phyloP scores from a whole-genome alignment of 2,329 filamentous ascomycete genomes.

The Botrytis elliptica region DNA sequence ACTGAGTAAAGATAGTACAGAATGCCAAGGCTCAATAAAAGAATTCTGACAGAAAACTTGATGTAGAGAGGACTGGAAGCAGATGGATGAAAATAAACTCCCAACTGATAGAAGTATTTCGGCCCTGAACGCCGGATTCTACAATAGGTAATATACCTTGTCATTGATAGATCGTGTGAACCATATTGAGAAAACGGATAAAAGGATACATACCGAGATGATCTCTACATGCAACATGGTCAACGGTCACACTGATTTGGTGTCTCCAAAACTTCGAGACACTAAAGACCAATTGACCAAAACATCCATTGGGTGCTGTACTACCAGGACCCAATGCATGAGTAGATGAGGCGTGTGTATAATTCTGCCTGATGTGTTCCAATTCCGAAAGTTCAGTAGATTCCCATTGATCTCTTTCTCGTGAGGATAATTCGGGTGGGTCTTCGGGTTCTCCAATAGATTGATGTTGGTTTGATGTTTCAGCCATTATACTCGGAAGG shows the following conservation, averaged over 20 bases:
- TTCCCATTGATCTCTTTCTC: constrained; percentile 31
- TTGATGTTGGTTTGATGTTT: constrained; percentile 9
- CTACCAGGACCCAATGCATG: constrained; percentile 13
- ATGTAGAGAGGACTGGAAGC: not conserved
- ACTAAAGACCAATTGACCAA: constrained; percentile 28
- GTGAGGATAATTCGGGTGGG: constrained; percentile 3
- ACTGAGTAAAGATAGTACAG: not conserved
- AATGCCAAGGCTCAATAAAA: not conserved
- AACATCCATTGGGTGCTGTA: constrained; percentile 22
- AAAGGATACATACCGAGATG: constrained; percentile 51
- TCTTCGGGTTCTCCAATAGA: constrained; percentile 21
- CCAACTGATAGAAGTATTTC: constrained; percentile 18
- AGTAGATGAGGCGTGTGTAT: constrained; percentile 29
- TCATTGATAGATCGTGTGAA: not conserved
- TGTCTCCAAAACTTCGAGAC: constrained; percentile 47
- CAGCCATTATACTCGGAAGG: constrained; percentile 13
- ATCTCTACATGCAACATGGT: constrained; percentile 51
- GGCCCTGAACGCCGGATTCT: constrained; percentile 22
- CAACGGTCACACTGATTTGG: constrained; percentile 51
- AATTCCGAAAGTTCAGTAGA: constrained; percentile 32
- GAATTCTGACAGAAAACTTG: not conserved
- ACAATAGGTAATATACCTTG: constrained; percentile 18
- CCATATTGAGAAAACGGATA: constrained; percentile 23
- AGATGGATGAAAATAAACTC: constrained; percentile 7
- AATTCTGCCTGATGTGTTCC: constrained; percentile 30